Evolutionary conservation across 768 basidiomycete genomes (phyloP), one percentile per base, ranked within the genome.

Genomic region (Leccinellum luteum): DNA sequence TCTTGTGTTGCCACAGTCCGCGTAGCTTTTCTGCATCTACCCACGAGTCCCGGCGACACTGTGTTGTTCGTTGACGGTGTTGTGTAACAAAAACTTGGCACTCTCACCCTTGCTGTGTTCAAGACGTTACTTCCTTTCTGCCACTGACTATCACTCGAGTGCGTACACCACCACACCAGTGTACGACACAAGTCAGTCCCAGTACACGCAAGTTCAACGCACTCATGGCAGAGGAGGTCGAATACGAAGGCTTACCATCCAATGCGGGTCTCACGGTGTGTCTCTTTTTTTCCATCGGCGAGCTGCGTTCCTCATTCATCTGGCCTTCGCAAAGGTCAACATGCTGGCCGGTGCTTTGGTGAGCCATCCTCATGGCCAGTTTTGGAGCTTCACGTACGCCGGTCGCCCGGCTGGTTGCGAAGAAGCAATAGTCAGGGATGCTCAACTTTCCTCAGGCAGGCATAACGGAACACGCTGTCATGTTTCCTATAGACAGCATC

Each of bases 401-500:
- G 41, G 52, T 56, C 35, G 48, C 34, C 25, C 45, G 27, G 32
- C 38, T 32, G 38, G 32, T 27, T 28, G 44, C 41, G 35, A 31
- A 31, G 48, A 32, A 30, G 34, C 15, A 41, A 53, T 34, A 10
- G 19, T 6, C 51, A 54, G 7, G 6, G 30, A 45, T 57, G 54
- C 62, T 74, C 21, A 72, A 27, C n/a, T 10, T 45, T 63, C 27
- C 57, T 25, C 71, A 96, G 94, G 97, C 97, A 66, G 97, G 97
- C 59, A 98, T 99, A 65, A 94, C 95, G 54, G 97, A 99, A 73
- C 97, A 99, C 76, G 91, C 94, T 30, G 94, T 97, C 71, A 98
- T 99, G 90, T 99, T 92, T 72, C 97, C 97, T 6, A 78, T 98
- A 61, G 97, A 99, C 77, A 96, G 93, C 68, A 98, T 99, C 72